Conservation (phyloP, 1,284 basidiomycete genomes). For the Wallemia ichthyophaga region DNA sequence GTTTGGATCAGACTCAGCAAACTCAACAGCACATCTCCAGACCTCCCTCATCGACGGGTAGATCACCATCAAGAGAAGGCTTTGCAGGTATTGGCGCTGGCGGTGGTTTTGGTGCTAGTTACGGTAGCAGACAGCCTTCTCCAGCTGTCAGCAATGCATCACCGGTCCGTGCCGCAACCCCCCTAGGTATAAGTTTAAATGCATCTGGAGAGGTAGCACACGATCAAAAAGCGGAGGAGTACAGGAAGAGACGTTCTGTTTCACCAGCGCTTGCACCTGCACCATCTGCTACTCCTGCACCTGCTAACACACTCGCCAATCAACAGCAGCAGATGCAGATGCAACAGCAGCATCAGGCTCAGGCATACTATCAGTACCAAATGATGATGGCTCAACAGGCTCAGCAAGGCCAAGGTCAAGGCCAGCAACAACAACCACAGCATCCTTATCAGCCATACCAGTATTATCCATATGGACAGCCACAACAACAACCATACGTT, state of each 20-base stretch:
- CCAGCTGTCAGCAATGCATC: background rate
- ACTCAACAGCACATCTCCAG: background rate
- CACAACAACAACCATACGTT: background rate
- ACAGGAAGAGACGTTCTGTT: background rate
- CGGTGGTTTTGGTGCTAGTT: too few relatives aligned
- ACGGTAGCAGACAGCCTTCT: constrained; percentile 11
- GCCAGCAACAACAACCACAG: background rate
- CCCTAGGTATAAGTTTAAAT: constrained; percentile 44
- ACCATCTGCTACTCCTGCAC: background rate
- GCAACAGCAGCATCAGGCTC: background rate
- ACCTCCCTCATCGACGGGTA: background rate
- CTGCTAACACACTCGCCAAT: background rate
- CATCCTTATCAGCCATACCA: background rate
- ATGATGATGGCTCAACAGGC: background rate
- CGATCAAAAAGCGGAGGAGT: constrained; percentile 40
- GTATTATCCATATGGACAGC: background rate
- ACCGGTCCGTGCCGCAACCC: constrained; percentile 12
- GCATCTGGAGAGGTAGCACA: constrained; percentile 42
- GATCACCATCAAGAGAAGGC: constrained; percentile 25
- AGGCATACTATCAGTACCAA: background rate
- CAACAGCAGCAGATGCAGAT: background rate
- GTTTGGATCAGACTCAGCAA: constrained; percentile 9
- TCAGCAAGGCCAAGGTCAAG: background rate
- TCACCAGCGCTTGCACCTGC: background rate
- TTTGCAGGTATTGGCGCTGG: constrained; percentile 51